Conservation (phyloP, 202 grass and related monocot species). For the Setaria italica region DNA sequence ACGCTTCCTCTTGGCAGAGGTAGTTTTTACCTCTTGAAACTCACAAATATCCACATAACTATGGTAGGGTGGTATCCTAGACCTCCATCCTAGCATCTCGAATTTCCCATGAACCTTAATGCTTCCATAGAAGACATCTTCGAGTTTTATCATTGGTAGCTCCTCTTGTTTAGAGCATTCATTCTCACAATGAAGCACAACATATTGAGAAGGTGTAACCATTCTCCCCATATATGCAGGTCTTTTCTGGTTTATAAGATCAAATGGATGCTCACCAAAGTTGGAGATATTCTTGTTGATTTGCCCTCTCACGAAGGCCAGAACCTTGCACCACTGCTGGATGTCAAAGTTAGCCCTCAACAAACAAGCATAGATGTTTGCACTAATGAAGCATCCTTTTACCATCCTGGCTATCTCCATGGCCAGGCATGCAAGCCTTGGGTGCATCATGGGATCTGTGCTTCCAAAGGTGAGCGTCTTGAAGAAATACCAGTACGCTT, state of each 20-base stretch:
- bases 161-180: background rate
- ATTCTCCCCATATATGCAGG: background rate
- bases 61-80: background rate
- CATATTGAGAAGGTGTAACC: background rate
- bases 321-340: background rate
- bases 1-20: background rate
- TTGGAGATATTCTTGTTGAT: background rate
- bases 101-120: background rate
- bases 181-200: background rate
- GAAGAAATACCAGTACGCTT: slow-evolving; percentile 17
- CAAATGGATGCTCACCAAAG: background rate
- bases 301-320: accelerated
- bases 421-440: background rate
- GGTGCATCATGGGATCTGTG: background rate
- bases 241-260: background rate
- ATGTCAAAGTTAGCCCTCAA: background rate
- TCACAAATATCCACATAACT: background rate
- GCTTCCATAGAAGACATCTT: background rate
- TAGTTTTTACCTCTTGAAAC: background rate
- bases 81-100: background rate
- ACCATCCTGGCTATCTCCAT: background rate
- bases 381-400: background rate
- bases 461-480: background rate
- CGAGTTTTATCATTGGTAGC: background rate
- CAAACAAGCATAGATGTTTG: background rate